Evolutionary conservation across 2,329 filamentous ascomycete genomes (phyloP).

Genomic region (Hypoxylon sp.): DNA sequence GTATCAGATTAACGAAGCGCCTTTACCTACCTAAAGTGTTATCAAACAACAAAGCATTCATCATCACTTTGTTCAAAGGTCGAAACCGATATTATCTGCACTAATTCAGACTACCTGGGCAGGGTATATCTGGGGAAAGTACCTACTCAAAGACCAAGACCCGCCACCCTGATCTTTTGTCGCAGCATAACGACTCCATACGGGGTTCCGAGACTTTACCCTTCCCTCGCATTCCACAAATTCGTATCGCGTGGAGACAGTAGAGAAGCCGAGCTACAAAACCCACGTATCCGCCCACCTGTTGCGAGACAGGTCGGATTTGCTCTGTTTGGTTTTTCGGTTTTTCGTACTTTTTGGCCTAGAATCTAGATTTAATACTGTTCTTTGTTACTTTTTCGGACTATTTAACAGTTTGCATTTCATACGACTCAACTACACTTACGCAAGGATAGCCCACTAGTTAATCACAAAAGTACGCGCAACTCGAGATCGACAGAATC

Average conservation of each 20-base stretch:
- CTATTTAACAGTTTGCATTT: constrained; percentile 21
- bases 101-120: constrained; percentile 14
- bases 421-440: constrained; percentile 14
- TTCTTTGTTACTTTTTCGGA: constrained; percentile 27
- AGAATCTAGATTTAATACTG: constrained; percentile 33
- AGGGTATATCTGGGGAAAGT: constrained; percentile 22
- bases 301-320: constrained; percentile 40
- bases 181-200: constrained; percentile 46
- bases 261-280: constrained; percentile 51
- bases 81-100: constrained; percentile 18
- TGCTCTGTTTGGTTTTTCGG: constrained; percentile 35
- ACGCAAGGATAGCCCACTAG: constrained; percentile 25
- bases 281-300: constrained; percentile 49
- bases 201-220: constrained; percentile 48
- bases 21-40: constrained; percentile 3
- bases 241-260: constrained; percentile 52
- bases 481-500: constrained; percentile 32
- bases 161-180: constrained; percentile 43
- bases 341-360: constrained; percentile 34
- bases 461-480: constrained; percentile 29
- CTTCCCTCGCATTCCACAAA: constrained; percentile 51
- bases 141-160: constrained; percentile 27
- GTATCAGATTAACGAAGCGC: constrained; percentile 13
- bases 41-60: constrained; percentile 8
- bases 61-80: constrained; percentile 15